Conservation (phyloP, 1,284 basidiomycete genomes). For the Boletus sp. region DNA sequence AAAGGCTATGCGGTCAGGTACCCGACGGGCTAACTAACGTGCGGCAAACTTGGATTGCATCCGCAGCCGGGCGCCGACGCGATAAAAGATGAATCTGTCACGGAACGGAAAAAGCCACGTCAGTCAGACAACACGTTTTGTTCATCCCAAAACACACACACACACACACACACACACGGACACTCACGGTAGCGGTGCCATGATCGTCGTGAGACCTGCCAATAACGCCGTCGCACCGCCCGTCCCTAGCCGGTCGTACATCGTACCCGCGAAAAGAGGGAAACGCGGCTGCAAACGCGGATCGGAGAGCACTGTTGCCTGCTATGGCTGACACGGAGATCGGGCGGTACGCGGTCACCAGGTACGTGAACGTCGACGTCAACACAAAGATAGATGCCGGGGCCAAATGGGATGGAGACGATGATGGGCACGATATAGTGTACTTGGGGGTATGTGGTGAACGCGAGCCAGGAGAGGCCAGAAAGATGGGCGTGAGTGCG, state of each 20-base stretch:
- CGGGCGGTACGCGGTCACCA: constrained; percentile 69
- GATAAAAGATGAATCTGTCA: constrained; percentile 36
- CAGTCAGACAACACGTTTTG: no score
- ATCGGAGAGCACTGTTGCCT: constrained; percentile 64
- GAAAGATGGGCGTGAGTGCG: neutral
- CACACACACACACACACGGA: no score
- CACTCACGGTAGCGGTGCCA: constrained; percentile 70
- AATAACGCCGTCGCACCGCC: constrained; percentile 76
- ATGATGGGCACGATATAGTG: constrained; percentile 75
- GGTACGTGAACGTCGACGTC: constrained; percentile 67
- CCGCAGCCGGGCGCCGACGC: constrained; percentile 35
- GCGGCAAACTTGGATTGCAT: constrained; percentile 35
- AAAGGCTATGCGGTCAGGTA: no score
- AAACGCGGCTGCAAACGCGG: constrained; percentile 66
- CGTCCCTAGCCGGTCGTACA: constrained; percentile 60
- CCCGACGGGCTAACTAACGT: constrained; percentile 6
- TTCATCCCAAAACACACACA: no score
- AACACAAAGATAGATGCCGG: constrained; percentile 59
- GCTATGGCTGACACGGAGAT: constrained; percentile 78
- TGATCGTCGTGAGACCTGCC: constrained; percentile 62
- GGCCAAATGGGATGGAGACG: constrained; percentile 58
- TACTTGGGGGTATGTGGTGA: constrained; percentile 62
- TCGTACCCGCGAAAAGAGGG: constrained; percentile 63
- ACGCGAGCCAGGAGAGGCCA: constrained; percentile 71
- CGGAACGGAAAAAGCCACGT: no score